Evolutionary conservation across 192 early-diverging fungal species (phyloP), one percentile per base, ranked within the genome.

Genomic region (Mortierella antarctica): DNA sequence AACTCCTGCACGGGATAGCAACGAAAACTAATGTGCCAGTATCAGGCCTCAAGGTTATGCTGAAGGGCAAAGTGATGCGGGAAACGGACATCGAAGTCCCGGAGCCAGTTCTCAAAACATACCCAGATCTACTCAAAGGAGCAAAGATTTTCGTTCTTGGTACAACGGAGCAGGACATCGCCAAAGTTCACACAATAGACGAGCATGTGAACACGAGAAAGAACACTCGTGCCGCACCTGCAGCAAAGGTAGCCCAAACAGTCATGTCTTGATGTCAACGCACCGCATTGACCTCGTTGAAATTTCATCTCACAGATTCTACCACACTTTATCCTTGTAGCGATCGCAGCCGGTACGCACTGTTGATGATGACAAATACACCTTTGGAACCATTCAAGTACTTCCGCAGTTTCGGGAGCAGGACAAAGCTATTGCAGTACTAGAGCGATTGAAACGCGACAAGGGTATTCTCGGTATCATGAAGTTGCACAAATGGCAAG

Each of bases 381-480:
- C 89, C 1, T 95, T 93, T 72, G 86, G 85, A 40, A 52, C 59
- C 1, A 84, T 94, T 20, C 59, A 85, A 51, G 83, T 91, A 4
- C 82, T 95, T 10, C 81, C 86, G 49, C 77, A 89, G 59, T 91
- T 92, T 67, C 71, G 78, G 0, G 61, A 86, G 21, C 78, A 82
- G 5, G 85, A 85, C 12, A 83, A 81, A 15, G 94, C 94, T 6
- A 70, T 71, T 21, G 73, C 67, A 21, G 44, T 96, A 10, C 84
- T 96, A 23, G 84, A 90, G n/a, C 86, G 89, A 41, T 71, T 96
- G n/a, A 72, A 88, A 13, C 77, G 89, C 49, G 94, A 96, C 72
- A 67, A 70, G 40, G 93, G 90, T 20, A 86, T 91, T 41, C 46
- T 68, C 23, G 86, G 67, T 6, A 87, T 91, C 48, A 89, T 91